phyloP scores from a whole-genome alignment of 2,329 filamentous ascomycete genomes.

The Magnaporthiopsis rhizophila region DNA sequence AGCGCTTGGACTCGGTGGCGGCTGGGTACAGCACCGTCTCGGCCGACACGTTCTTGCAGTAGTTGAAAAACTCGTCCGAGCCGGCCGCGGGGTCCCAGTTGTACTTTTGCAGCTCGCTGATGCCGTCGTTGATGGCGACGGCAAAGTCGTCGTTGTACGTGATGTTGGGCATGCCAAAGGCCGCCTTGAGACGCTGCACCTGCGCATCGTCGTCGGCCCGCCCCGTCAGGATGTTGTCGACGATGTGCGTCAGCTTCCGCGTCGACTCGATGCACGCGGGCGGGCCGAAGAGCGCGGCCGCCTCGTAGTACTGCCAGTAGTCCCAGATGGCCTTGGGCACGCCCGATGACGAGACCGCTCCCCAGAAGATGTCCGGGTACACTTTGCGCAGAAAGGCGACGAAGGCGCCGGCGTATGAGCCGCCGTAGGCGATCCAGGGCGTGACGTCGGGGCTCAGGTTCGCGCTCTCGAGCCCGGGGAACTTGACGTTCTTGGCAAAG shows the following conservation, averaged over 20 bases:
- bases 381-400: slow-evolving; percentile 67
- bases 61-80: slow-evolving; percentile 32
- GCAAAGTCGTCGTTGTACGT: slow-evolving; percentile 42
- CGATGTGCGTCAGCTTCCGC: slow-evolving; percentile 44
- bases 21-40: slow-evolving; percentile 31
- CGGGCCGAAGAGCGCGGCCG: slow-evolving; percentile 39
- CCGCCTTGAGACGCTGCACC: slow-evolving; percentile 26
- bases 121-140: slow-evolving; percentile 29
- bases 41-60: slow-evolving; percentile 39
- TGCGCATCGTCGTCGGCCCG: slow-evolving; percentile 32
- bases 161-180: slow-evolving; percentile 39
- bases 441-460: slow-evolving; percentile 54
- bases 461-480: slow-evolving; percentile 58
- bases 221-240: slow-evolving; percentile 43
- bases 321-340: slow-evolving; percentile 72
- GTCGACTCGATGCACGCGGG: slow-evolving; percentile 56
- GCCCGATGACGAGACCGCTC: slow-evolving; percentile 70
- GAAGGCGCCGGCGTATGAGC: slow-evolving; percentile 75
- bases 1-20: slow-evolving; percentile 26
- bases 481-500: slow-evolving; percentile 66
- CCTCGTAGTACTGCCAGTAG: slow-evolving; percentile 58
- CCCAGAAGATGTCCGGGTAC: slow-evolving; percentile 75
- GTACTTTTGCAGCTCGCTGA: slow-evolving; percentile 35
- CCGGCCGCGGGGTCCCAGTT: slow-evolving; percentile 47
- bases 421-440: slow-evolving; percentile 73